Percentiles rank a stretch among this genome's conserved stretches.
Conservation (phyloP, 257 asterid species). For the Ajuga chamaepitys region DNA sequence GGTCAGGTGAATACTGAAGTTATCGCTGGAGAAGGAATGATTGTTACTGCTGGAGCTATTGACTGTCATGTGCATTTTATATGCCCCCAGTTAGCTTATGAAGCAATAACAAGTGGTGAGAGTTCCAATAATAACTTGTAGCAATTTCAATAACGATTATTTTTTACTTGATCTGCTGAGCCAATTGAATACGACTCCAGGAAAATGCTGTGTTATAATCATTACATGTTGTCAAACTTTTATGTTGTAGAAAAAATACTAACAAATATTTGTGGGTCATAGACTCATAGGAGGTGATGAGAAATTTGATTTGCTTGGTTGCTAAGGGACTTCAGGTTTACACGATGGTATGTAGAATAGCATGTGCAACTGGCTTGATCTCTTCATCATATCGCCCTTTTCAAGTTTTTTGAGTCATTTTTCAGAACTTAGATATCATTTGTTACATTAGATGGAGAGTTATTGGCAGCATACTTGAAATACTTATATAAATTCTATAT, state of each 20-base stretch:
- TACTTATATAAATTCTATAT: no score
- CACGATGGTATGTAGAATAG: neutral
- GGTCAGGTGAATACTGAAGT: constrained; percentile 83
- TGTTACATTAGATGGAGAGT: neutral
- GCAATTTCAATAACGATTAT: neutral
- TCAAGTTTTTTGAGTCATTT: neutral
- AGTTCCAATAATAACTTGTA: constrained; percentile 13
- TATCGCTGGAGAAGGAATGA: constrained; percentile 94
- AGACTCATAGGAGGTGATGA: neutral
- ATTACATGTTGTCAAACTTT: no score
- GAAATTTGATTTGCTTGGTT: neutral
- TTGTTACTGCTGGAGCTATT: constrained; percentile 91
- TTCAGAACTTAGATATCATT: neutral
- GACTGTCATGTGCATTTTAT: constrained; percentile 98
- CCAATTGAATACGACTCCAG: neutral
- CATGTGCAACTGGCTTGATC: neutral
- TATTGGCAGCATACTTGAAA: neutral
- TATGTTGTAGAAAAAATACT: neutral
- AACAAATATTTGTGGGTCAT: neutral
- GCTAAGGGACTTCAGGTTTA: neutral
- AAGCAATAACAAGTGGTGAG: constrained; percentile 95
- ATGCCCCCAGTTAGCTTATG: constrained; percentile 90
- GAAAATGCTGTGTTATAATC: neutral
- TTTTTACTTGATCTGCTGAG: neutral
- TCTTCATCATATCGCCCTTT: neutral